Base-by-base conservation (phyloP, 345 rosid species). In the Nasturtium officinale region DNA sequence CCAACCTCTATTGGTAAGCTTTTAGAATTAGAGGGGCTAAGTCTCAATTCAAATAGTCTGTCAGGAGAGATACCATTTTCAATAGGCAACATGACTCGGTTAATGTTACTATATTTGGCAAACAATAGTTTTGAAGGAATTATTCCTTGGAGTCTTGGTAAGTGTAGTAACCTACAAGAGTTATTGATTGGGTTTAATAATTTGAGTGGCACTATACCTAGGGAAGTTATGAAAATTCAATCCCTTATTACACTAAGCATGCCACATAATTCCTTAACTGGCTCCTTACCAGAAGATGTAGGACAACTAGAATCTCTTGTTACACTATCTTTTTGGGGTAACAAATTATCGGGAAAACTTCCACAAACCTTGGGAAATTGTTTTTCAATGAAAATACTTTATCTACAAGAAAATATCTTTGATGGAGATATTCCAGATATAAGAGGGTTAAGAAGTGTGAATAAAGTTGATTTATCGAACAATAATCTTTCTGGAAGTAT, bases 51-150 rank as follows among this genome's bases (percentile, higher is more conserved):
- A 30, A 75, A 67, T 30, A 26, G 51, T 3, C 1, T 75, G 21
- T 59, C 74, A 17, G 74, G 79, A 51, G 50, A 13, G 16, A 67
- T 75, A 48, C 74, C 79, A 12, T 61, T 30, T 40, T 68, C 7
- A 23, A 12, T 75, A 20, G 74, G 79, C 8, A 75, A 75, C 55
- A 9, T 75, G 29, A 60, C 48, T 30, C 7, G 2, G 8, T 61
- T 75, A 59, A 35, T 13, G 4, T 25, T 3, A 11, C 54, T 75
- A 0, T 6, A 1, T 9, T 29, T 75, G 60, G 26, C 0, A 18
- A 67, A 38, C 78, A 75, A 59, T 10, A 48, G 61, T 28, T 67
- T 75, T 37, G 7, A 48, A 17, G 68, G 78, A 48, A 32, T 2
- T 2, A 17, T 75, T 57, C 67, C 73, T 58, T 45, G 20, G 2